A percentile compares a stretch with the other conserved stretches of the same genome.
Conservation (phyloP, 495 filamentous ascomycete genomes). For the Talaromyces adpressus region DNA sequence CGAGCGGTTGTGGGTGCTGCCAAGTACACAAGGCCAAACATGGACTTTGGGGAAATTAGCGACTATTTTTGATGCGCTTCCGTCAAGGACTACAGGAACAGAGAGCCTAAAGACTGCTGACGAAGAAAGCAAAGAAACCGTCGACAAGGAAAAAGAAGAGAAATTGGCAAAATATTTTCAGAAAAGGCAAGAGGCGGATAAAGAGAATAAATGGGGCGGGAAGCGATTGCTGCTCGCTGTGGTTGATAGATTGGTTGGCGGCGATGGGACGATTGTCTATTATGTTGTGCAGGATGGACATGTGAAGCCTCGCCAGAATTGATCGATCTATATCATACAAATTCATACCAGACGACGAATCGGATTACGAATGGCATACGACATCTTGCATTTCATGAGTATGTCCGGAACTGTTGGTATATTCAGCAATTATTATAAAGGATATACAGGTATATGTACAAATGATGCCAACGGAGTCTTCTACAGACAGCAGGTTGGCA, state of each 20-base stretch:
- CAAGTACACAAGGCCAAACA: conserved; percentile 70
- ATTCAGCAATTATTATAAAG: background rate
- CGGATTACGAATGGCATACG: background rate
- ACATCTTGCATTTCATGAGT: background rate
- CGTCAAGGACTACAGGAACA: conserved; percentile 8
- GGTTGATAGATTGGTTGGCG: conserved; percentile 49
- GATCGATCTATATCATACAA: conserved; percentile 10
- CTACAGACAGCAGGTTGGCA: background rate
- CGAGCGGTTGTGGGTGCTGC: conserved; percentile 80
- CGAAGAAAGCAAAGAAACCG: conserved; percentile 16
- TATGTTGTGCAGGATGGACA: conserved; percentile 94
- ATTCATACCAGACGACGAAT: background rate
- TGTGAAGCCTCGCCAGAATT: conserved; percentile 95
- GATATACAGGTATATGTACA: background rate
- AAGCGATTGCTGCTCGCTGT: conserved; percentile 81
- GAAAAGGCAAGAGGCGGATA: conserved; percentile 30
- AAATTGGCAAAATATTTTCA: conserved; percentile 32
- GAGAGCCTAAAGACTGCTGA: conserved; percentile 8
- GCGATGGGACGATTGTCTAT: conserved; percentile 90
- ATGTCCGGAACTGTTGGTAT: background rate
- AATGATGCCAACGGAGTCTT: background rate
- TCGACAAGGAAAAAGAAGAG: conserved; percentile 20
- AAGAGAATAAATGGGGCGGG: conserved; percentile 33
- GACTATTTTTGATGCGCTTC: conserved; percentile 71
- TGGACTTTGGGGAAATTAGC: conserved; percentile 74